A percentile compares a stretch with the other conserved stretches of the same genome.
Evolutionary conservation across 768 basidiomycete species (phyloP).

Genomic region (Psilocybe cyanescens): DNA sequence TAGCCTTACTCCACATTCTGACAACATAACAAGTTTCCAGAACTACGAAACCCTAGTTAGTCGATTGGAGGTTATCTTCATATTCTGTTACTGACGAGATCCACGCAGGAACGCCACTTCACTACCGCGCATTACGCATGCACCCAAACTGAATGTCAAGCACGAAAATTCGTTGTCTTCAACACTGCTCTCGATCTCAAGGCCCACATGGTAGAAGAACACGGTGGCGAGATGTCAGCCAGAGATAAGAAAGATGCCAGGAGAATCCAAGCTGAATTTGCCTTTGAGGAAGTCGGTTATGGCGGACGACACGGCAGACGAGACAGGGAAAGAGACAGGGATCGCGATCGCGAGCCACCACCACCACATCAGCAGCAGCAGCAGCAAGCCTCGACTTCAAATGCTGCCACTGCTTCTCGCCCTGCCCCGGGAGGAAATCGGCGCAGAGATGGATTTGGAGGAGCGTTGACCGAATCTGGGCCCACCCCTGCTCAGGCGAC

Average conservation of each 20-base stretch:
- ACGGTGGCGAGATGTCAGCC: slow-evolving; percentile 74
- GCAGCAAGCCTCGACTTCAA: slow-evolving; percentile 17
- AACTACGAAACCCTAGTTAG: slow-evolving; percentile 78
- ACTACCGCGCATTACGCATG: slow-evolving; percentile 80
- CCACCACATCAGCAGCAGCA: slow-evolving; percentile 34
- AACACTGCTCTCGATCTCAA: slow-evolving; percentile 84
- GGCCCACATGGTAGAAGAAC: slow-evolving; percentile 88
- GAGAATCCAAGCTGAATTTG: slow-evolving; percentile 73
- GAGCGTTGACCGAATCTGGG: slow-evolving; percentile 46
- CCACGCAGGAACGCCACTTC: slow-evolving; percentile 72
- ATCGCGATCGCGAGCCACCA: slow-evolving; percentile 46
- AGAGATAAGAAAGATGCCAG: slow-evolving; percentile 71
- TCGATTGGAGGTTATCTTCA: slow-evolving; percentile 1
- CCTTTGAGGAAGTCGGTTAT: slow-evolving; percentile 50
- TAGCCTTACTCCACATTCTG: neutral
- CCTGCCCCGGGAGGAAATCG: slow-evolving; percentile 37
- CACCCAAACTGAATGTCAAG: slow-evolving; percentile 69
- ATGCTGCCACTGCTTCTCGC: slow-evolving; percentile 20
- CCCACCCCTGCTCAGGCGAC: slow-evolving; percentile 18
- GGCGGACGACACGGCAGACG: slow-evolving; percentile 45
- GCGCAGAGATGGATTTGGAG: slow-evolving; percentile 68
- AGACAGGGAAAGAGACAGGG: slow-evolving; percentile 34
- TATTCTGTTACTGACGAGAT: slow-evolving; percentile 2
- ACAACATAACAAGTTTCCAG: slow-evolving; percentile 59
- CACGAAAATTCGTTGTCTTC: slow-evolving; percentile 95